Evolutionary conservation across 345 rosid genomes (phyloP).

Genomic region (Angophora floribunda): DNA sequence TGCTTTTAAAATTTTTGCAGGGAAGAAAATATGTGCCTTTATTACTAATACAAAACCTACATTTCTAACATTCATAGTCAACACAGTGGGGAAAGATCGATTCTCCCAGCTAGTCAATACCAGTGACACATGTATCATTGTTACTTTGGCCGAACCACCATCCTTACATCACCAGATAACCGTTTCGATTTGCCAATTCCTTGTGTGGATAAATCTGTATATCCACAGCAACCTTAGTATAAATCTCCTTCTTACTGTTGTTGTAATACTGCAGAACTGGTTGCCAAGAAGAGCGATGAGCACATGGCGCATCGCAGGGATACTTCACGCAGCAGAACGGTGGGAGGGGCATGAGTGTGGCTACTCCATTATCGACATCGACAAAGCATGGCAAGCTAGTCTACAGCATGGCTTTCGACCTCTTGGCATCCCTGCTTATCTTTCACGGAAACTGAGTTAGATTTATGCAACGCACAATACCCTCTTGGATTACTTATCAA

Average conservation of each 20-base stretch:
- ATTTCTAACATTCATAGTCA: not conserved
- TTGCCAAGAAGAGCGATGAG: constrained; percentile 74
- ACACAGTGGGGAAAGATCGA: not conserved
- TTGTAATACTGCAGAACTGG: constrained; percentile 39
- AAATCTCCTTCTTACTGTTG: not conserved
- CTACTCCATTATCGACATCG: constrained; percentile 9
- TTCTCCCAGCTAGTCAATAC: too few species aligned
- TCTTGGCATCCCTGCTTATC: constrained; percentile 4
- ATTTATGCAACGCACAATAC: not conserved
- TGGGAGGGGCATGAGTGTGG: constrained; percentile 65
- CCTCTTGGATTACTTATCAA: not conserved
- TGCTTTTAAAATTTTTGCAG: not conserved
- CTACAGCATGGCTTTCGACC: constrained; percentile 52
- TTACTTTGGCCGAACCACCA: not conserved
- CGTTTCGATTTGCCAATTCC: not conserved
- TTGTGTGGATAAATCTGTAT: not conserved
- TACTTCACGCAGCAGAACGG: constrained; percentile 56
- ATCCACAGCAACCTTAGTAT: not conserved
- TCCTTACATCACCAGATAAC: not conserved
- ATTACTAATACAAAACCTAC: not conserved
- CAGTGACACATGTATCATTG: not conserved
- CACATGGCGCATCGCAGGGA: constrained; percentile 57
- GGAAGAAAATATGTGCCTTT: not conserved
- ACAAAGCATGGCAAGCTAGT: constrained; percentile 48
- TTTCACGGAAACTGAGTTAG: not conserved